Evolutionary conservation across 164 flowering plant genomes (phyloP).

Genomic region (Nymphaea thermarum): DNA sequence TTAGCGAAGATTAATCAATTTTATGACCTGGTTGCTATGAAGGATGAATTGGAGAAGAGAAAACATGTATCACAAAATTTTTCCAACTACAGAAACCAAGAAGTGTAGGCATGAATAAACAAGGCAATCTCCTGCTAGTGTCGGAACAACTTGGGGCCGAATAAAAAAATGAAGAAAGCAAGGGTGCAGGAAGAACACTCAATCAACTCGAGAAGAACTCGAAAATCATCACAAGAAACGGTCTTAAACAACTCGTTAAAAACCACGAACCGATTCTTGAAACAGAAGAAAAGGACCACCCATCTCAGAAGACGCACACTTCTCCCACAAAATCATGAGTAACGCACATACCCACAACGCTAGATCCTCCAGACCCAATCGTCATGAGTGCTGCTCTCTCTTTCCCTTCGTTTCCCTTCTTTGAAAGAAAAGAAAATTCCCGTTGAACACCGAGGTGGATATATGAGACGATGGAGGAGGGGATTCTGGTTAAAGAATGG

Average conservation of each 20-base stretch:
- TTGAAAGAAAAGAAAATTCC: no score
- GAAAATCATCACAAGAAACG: background rate
- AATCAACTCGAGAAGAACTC: background rate
- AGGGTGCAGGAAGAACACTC: background rate
- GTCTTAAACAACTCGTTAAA: background rate
- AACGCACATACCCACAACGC: slow-evolving; percentile 53
- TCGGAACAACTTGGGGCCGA: no score
- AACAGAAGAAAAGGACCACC: background rate
- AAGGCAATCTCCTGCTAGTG: no score
- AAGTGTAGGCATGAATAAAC: no score
- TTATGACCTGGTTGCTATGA: no score
- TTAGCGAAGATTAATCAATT: no score
- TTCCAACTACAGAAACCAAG: no score
- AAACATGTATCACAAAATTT: no score
- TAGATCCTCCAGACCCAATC: slow-evolving; percentile 78
- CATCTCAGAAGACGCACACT: background rate
- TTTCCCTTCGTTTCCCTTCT: background rate
- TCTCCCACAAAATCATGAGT: background rate
- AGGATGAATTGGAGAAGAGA: no score
- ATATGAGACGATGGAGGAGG: background rate
- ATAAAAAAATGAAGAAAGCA: background rate
- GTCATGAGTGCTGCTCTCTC: slow-evolving; percentile 31
- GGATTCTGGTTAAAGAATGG: background rate
- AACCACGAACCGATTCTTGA: background rate
- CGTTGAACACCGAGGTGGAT: no score